These are phyloP conservation scores for Solanum sitiens DNA, from an alignment of 257 asterid species.

Conservation along the genomic window DNA sequence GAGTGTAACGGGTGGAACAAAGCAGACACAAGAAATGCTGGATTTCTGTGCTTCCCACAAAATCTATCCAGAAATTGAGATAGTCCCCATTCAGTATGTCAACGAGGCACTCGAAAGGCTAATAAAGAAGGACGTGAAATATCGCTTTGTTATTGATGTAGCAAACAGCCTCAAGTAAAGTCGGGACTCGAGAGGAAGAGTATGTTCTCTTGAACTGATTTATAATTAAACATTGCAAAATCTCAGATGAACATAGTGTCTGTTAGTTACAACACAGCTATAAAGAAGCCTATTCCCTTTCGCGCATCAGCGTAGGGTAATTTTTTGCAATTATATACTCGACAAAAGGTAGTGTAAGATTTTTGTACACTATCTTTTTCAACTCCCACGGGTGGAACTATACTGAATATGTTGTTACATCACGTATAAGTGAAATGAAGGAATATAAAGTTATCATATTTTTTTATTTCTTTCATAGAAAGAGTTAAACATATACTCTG, in stretches of 20 bases:
- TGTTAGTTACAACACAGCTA: neutral
- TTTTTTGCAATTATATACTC: too few relatives aligned
- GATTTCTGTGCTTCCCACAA: slow-evolving; percentile 75
- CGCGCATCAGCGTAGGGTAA: neutral
- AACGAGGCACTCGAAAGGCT: slow-evolving; percentile 78
- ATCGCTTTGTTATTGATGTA: slow-evolving; percentile 81
- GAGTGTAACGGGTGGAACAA: slow-evolving; percentile 76
- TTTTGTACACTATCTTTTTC: neutral
- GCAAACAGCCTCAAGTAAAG: slow-evolving; percentile 51
- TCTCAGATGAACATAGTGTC: neutral
- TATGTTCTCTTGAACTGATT: neutral
- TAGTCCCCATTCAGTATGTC: slow-evolving; percentile 53
- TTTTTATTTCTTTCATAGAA: neutral
- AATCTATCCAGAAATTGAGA: slow-evolving; percentile 72
- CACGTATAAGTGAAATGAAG: neutral
- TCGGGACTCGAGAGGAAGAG: neutral
- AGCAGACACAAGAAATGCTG: slow-evolving; percentile 73
- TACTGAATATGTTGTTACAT: neutral
- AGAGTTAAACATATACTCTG: neutral
- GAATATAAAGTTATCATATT: neutral
- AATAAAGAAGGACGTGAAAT: slow-evolving; percentile 73
- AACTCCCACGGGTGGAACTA: too few relatives aligned
- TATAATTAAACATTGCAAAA: neutral
- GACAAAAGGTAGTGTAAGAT: neutral
- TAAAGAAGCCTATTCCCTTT: neutral